These are phyloP conservation scores for Lactifluus rugatus DNA, from an alignment of 768 basidiomycete species.

Conservation along the genomic window DNA sequence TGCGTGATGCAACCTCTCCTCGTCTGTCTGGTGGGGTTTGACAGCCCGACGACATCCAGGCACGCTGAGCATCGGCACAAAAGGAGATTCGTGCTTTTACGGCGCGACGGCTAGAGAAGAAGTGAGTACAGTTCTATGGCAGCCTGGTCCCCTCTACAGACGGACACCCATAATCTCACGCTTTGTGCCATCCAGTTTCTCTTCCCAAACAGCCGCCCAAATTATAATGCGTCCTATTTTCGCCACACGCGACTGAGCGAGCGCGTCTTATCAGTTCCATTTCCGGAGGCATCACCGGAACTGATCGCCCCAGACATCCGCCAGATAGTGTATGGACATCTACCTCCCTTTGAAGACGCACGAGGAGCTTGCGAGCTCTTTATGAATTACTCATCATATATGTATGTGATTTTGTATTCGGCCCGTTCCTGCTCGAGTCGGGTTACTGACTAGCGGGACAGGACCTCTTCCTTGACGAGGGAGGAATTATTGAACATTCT, in stretches of 20 bases:
- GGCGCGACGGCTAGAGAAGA: constrained; percentile 62
- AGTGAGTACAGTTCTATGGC: constrained; percentile 36
- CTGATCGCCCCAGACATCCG: constrained; percentile 25
- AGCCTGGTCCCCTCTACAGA: constrained; percentile 14
- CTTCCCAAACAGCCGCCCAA: neutral
- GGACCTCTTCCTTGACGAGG: constrained; percentile 45
- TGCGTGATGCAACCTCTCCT: constrained; percentile 17
- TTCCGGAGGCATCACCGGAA: constrained; percentile 17
- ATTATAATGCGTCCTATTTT: constrained; percentile 3
- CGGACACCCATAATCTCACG: neutral
- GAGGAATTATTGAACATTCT: constrained; percentile 49
- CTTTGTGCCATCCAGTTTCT: neutral
- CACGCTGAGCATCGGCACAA: constrained; percentile 46
- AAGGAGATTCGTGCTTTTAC: constrained; percentile 47
- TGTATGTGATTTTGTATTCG: constrained; percentile 26
- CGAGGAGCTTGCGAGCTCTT: constrained; percentile 54
- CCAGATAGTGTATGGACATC: constrained; percentile 35
- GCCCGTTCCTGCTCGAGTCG: neutral
- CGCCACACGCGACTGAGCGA: constrained; percentile 14
- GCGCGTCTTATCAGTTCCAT: constrained; percentile 15
- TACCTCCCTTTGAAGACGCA: constrained; percentile 53
- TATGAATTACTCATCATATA: constrained; percentile 46
- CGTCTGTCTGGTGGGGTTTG: neutral
- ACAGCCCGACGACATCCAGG: constrained; percentile 27
- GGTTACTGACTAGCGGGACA: constrained; percentile 22